Evolutionary conservation across 2,329 filamentous ascomycete species (phyloP).

Genomic region (Alternaria sp.): DNA sequence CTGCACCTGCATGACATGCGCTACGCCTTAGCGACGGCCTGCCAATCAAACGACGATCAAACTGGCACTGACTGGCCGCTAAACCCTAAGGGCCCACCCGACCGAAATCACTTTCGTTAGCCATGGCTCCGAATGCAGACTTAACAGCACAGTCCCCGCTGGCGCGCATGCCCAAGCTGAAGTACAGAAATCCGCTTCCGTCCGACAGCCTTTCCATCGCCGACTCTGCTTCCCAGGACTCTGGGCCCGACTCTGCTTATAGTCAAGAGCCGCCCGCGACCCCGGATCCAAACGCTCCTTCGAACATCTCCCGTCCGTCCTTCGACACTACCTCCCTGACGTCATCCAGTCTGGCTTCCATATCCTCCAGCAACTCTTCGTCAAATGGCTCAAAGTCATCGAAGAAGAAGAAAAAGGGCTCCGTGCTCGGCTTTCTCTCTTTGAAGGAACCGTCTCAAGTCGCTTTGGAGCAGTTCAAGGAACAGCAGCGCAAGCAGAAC

Average conservation of each 20-base stretch:
- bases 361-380: slow-evolving; percentile 29
- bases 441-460: slow-evolving; percentile 58
- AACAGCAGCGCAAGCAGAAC: slow-evolving; percentile 52
- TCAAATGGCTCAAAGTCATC: slow-evolving; percentile 37
- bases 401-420: slow-evolving; percentile 44
- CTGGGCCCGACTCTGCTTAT: slow-evolving; percentile 7
- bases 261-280: slow-evolving; percentile 11
- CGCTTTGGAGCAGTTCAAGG: slow-evolving; percentile 55
- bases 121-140: slow-evolving; percentile 39
- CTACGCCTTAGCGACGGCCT: slow-evolving; percentile 16
- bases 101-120: slow-evolving; percentile 33
- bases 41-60: slow-evolving; percentile 28
- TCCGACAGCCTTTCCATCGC: slow-evolving; percentile 28
- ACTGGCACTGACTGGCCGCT: slow-evolving; percentile 19
- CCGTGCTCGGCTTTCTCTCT: slow-evolving; percentile 55
- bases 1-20: slow-evolving; percentile 24
- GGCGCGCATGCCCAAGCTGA: slow-evolving; percentile 44
- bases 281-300: slow-evolving; percentile 14
- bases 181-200: slow-evolving; percentile 42
- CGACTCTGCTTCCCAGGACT: slow-evolving; percentile 6
- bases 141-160: slow-evolving; percentile 34
- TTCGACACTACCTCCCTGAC: slow-evolving; percentile 29
- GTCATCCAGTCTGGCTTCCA: slow-evolving; percentile 44
- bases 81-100: slow-evolving; percentile 26
- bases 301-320: slow-evolving; percentile 15